Evolutionary conservation across 2,329 filamentous ascomycete species (phyloP).

Genomic region (Talaromyces piceae): DNA sequence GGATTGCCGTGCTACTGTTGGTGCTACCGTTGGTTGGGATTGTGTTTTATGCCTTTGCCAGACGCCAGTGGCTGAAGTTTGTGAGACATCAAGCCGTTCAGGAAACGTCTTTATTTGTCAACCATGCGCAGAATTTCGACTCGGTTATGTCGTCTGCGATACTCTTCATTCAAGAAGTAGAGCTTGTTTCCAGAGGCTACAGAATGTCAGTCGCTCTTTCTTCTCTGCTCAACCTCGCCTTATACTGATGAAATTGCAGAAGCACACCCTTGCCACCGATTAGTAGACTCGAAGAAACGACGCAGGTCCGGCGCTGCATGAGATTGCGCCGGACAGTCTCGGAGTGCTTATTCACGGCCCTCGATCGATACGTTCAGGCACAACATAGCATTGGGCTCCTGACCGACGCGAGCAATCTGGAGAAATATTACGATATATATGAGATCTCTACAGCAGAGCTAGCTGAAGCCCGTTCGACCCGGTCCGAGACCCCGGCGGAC

Average conservation of each 20-base stretch:
- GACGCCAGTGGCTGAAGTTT: constrained; percentile 74
- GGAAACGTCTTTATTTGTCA: constrained; percentile 61
- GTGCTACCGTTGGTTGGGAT: constrained; percentile 48
- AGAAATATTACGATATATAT: constrained; percentile 88
- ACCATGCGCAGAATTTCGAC: constrained; percentile 73
- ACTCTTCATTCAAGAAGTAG: constrained; percentile 86
- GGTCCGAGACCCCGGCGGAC: constrained; percentile 61
- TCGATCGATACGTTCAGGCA: constrained; percentile 65
- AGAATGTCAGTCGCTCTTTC: constrained; percentile 54
- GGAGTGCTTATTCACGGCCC: constrained; percentile 59
- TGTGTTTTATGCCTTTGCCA: constrained; percentile 63
- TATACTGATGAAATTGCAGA: constrained; percentile 39
- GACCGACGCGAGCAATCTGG: constrained; percentile 71
- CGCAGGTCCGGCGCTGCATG: constrained; percentile 69
- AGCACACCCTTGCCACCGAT: constrained; percentile 88
- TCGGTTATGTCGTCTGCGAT: constrained; percentile 67
- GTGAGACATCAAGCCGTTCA: constrained; percentile 66
- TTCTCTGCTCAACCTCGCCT: constrained; percentile 11
- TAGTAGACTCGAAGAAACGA: constrained; percentile 77
- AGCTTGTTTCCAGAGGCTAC: constrained; percentile 86
- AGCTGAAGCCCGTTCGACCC: constrained; percentile 59
- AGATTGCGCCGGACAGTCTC: constrained; percentile 71
- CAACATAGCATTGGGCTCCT: constrained; percentile 62
- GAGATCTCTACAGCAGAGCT: constrained; percentile 69
- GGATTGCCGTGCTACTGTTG: constrained; percentile 29